phyloP scores from a whole-genome alignment of 192 early-diverging fungal species.

The Linnemannia zychae region DNA sequence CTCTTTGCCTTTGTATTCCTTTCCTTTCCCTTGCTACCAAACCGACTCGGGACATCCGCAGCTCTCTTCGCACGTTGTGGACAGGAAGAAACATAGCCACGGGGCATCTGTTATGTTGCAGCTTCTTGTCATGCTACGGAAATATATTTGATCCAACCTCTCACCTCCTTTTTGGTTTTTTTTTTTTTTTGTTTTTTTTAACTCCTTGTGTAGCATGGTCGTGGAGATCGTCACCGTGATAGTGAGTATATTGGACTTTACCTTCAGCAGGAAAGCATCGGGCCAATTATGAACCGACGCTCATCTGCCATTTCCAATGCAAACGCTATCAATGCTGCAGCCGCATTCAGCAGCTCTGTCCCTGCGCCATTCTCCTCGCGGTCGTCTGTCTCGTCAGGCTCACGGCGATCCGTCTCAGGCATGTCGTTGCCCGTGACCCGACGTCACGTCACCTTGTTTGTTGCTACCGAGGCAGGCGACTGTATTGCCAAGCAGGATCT shows the following conservation, averaged over 20 bases:
- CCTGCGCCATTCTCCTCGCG: constrained; percentile 23
- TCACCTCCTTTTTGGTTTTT: not conserved
- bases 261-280: constrained; percentile 41
- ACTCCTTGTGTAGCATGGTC: constrained; percentile 41
- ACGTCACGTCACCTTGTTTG: constrained; percentile 47
- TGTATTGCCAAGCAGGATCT: constrained; percentile 51
- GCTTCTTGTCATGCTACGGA: not conserved
- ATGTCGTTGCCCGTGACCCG: constrained; percentile 35
- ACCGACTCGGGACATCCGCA: not conserved
- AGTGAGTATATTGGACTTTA: constrained; percentile 52
- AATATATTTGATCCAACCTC: not conserved
- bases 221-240: constrained; percentile 52
- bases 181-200: not conserved
- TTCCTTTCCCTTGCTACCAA: not conserved
- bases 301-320: constrained; percentile 1
- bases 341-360: constrained; percentile 15
- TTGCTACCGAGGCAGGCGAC: constrained; percentile 42
- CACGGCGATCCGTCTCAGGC: constrained; percentile 40
- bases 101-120: not conserved
- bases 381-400: constrained; percentile 29
- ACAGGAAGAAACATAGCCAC: not conserved
- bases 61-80: not conserved
- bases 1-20: not conserved
- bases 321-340: not conserved
- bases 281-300: constrained; percentile 14